These are phyloP conservation scores for Chalciporus sp. DNA, from an alignment of 1,284 basidiomycete genomes.

Conservation along the genomic window DNA sequence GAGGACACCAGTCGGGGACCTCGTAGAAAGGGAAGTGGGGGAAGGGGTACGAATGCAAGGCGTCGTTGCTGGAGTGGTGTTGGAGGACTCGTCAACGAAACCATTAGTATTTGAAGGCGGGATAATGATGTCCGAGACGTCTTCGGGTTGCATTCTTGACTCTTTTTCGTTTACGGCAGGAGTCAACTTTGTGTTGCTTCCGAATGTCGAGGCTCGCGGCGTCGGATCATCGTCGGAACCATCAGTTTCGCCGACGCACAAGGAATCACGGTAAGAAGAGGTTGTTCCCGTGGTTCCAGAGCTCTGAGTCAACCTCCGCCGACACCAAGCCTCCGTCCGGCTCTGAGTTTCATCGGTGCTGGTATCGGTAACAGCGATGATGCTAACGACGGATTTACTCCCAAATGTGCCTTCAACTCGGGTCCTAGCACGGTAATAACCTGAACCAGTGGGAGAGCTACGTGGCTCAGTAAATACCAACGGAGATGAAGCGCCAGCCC, in stretches of 20 bases:
- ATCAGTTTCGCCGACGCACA: constrained; percentile 3
- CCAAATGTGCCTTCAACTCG: constrained; percentile 10
- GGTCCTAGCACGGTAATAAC: neutral
- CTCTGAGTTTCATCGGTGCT: constrained; percentile 2
- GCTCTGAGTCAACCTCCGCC: neutral
- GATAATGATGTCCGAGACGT: constrained; percentile 13
- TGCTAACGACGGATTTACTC: constrained; percentile 6
- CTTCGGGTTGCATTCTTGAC: constrained; percentile 14
- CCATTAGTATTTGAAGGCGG: constrained; percentile 10
- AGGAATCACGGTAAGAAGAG: neutral
- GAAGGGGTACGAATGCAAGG: constrained; percentile 7
- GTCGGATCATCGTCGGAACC: constrained; percentile 29
- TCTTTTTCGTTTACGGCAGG: neutral
- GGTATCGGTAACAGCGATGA: constrained; percentile 1
- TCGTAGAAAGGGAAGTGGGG: constrained; percentile 11
- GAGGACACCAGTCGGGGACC: neutral
- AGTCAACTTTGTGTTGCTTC: neutral
- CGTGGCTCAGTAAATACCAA: neutral
- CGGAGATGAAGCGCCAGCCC: constrained; percentile 10
- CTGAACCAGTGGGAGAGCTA: neutral
- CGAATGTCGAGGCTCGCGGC: constrained; percentile 24
- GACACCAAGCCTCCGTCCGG: neutral
- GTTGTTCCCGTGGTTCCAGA: constrained; percentile 5
- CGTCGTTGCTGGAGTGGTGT: constrained; percentile 15
- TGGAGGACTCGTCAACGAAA: constrained; percentile 12